Evolutionary conservation across 2,329 filamentous ascomycete species (phyloP).

Genomic region (Lachnellula willkommii): DNA sequence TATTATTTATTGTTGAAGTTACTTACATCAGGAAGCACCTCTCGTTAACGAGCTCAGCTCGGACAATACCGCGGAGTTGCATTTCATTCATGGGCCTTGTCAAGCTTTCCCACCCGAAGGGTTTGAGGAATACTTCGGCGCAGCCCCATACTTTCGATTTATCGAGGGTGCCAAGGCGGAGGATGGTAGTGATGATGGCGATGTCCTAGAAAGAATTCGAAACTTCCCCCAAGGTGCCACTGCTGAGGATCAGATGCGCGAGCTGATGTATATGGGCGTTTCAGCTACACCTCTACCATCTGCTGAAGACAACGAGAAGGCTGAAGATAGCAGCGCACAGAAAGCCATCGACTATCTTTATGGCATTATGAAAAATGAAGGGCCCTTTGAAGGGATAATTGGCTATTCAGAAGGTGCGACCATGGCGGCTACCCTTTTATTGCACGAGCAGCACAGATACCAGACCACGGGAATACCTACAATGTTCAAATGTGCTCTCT

Average conservation of each 20-base stretch:
- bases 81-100: slow-evolving; percentile 48
- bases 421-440: slow-evolving; percentile 47
- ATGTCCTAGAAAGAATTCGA: slow-evolving; percentile 27
- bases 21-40: slow-evolving; percentile 35
- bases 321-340: slow-evolving; percentile 18
- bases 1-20: slow-evolving; percentile 4
- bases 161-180: slow-evolving; percentile 42
- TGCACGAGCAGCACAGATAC: slow-evolving; percentile 43
- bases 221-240: slow-evolving; percentile 26
- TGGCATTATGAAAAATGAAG: slow-evolving; percentile 41
- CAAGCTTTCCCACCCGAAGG: slow-evolving; percentile 46
- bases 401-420: slow-evolving; percentile 58
- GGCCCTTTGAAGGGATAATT: slow-evolving; percentile 49
- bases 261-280: slow-evolving; percentile 18
- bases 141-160: slow-evolving; percentile 50
- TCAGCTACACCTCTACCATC: slow-evolving; percentile 7
- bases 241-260: slow-evolving; percentile 27
- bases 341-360: slow-evolving; percentile 33
- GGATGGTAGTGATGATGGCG: slow-evolving; percentile 17
- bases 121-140: slow-evolving; percentile 53
- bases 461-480: slow-evolving; percentile 28
- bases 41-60: slow-evolving; percentile 43
- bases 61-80: slow-evolving; percentile 43
- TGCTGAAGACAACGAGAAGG: slow-evolving; percentile 1
- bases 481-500: slow-evolving; percentile 42